Conservation (phyloP, 2,329 filamentous ascomycete genomes). For the Paraphoma chrysanthemicola region DNA sequence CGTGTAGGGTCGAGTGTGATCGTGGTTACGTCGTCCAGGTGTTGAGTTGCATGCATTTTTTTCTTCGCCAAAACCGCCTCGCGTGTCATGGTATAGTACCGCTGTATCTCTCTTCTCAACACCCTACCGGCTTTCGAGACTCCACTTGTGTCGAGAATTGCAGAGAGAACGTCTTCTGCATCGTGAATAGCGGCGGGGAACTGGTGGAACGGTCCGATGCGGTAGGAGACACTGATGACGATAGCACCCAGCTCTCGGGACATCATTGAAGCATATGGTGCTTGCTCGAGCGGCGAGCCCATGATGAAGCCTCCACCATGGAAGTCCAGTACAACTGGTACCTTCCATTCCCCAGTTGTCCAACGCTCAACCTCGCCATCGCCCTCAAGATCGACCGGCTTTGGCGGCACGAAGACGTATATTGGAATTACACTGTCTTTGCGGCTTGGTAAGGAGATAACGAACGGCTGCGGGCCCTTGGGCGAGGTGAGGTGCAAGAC, state of each 20-base stretch:
- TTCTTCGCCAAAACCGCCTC: conserved; percentile 24
- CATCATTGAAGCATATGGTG: conserved; percentile 56
- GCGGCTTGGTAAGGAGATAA: conserved; percentile 50
- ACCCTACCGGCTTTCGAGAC: conserved; percentile 40
- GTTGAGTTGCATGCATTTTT: conserved; percentile 7
- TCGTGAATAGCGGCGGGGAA: conserved; percentile 58
- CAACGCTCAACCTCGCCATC: conserved; percentile 23
- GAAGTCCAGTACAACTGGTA: conserved; percentile 52
- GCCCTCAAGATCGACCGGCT: conserved; percentile 35
- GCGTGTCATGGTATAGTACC: conserved; percentile 39
- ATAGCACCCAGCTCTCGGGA: conserved; percentile 51
- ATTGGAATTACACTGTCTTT: conserved; percentile 47
- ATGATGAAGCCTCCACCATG: conserved; percentile 55
- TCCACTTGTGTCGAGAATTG: conserved; percentile 48
- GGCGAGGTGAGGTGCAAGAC: conserved; percentile 49
- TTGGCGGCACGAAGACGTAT: conserved; percentile 52
- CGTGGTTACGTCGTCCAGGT: conserved; percentile 25
- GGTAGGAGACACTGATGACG: conserved; percentile 57
- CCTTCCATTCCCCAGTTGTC: conserved; percentile 39
- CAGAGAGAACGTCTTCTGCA: conserved; percentile 54
- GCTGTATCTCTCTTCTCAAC: conserved; percentile 44
- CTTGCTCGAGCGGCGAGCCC: conserved; percentile 53
- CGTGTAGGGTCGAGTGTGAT: conserved; percentile 49
- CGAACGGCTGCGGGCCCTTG: conserved; percentile 51
- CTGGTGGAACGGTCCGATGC: conserved; percentile 55